Base-by-base conservation (phyloP, 2,329 filamentous ascomycete species). In the Sporothrix dimorphospora region DNA sequence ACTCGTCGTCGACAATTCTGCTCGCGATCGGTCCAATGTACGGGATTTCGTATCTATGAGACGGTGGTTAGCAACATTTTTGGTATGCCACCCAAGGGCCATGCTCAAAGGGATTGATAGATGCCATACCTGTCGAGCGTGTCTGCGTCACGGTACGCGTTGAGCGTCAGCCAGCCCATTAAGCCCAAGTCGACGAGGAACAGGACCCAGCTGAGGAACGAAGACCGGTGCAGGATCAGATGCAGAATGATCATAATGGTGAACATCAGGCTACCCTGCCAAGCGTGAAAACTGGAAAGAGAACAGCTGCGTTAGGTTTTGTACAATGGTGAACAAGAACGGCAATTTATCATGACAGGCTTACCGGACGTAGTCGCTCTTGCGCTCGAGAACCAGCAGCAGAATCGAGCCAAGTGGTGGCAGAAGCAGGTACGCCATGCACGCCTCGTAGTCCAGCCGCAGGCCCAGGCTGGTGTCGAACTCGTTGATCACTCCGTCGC, bases 361-460 rank as follows among this genome's bases (percentile, higher is more conserved):
- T 72, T 82, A 95, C 92, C 96, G 88, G 72, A 99, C 96, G 81
- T 97, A 99, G 82, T 99, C 96, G 79, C 94, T 98, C 84, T 97
- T 96, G 79, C 94, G 90, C 86, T 99, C 96, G 75, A 95, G 80
- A 59, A 98, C 88, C 76, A 99, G 82, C 77, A 99, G 82, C 76
- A 97, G 81, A 34, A 98, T 93, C 3, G 92, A 93, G 2, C 95
- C 96, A 0, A 94, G 86, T 0, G 96, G 96, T 74, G 96, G 96
- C 16, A 97, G 83, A 67, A 92, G 85, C 74, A 98, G 80, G 81
- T 99, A 99, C 69, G 96, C 95, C 78, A 98, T 82, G 79, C 91
- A 93, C 6, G 96, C 95, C 84, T 98, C 95, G 79, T 95, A 92
- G 79, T 97, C 94, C 76, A 98, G 86, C 71, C 95, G 86, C 74